Conservation (phyloP, 2,329 filamentous ascomycete species). For the Exophiala lecanii-corni region DNA sequence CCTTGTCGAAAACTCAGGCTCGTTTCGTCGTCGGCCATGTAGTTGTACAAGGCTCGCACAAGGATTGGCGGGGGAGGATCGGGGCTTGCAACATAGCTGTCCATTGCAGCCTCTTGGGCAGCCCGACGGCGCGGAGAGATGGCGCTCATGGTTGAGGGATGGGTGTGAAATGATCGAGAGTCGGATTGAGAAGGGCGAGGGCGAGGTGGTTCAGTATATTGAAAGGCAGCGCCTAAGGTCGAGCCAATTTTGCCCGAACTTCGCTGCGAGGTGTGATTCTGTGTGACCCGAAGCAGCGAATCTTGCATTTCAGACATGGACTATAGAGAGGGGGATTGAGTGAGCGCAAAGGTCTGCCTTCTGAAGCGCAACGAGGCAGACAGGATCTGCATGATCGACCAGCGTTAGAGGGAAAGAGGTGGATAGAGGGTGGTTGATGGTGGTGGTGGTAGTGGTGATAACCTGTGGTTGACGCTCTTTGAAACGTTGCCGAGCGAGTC, state of each 20-base stretch:
- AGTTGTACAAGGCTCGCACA: constrained; percentile 94
- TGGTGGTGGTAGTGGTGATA: no score
- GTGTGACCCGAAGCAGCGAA: constrained; percentile 18
- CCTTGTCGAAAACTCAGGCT: constrained; percentile 95
- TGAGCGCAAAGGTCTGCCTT: constrained; percentile 12
- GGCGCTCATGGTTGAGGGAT: constrained; percentile 17
- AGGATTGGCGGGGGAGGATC: constrained; percentile 60
- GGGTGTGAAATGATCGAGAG: constrained; percentile 5
- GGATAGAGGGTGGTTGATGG: no score
- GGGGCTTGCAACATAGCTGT: constrained; percentile 46
- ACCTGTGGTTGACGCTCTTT: no score
- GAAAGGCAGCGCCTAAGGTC: constrained; percentile 35
- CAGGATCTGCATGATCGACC: constrained; percentile 24
- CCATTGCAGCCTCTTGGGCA: constrained; percentile 38
- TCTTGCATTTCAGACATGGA: constrained; percentile 15
- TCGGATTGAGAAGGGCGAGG: constrained; percentile 8
- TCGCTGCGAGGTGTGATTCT: constrained; percentile 14
- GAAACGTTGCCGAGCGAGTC: no score
- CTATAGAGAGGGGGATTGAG: constrained; percentile 2
- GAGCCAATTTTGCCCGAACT: constrained; percentile 20
- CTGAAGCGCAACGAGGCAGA: constrained; percentile 15
- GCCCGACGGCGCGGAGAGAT: constrained; percentile 26
- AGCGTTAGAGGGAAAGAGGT: no score
- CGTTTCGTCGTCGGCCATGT: constrained; percentile 93
- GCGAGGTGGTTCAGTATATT: constrained; percentile 35